Conservation (phyloP, 2,329 filamentous ascomycete genomes). For the Monosporascus sp. region DNA sequence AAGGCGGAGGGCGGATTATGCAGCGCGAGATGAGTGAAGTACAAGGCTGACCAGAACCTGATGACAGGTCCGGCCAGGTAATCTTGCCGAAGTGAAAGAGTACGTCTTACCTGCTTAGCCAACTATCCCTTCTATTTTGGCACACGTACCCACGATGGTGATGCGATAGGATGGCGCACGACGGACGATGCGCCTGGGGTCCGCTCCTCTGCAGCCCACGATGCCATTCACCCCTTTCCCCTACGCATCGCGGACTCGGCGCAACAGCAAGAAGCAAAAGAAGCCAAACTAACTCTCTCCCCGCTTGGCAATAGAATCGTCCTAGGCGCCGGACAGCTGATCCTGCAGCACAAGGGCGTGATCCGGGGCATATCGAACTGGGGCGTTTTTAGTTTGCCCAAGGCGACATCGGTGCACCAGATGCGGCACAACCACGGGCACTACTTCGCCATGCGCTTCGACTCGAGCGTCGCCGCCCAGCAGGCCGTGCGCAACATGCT, state of each 20-base stretch:
- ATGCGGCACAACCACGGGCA: constrained; percentile 79
- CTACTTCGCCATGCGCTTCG: constrained; percentile 98
- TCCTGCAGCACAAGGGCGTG: constrained; percentile 81
- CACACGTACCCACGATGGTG: too few species aligned
- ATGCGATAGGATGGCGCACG: too few species aligned
- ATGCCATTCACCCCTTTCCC: too few species aligned
- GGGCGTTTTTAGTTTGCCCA: constrained; percentile 85
- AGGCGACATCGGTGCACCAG: constrained; percentile 73
- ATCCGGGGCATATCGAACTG: constrained; percentile 92
- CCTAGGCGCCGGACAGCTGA: constrained; percentile 72
- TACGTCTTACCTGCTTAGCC: constrained; percentile 40
- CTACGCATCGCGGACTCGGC: too few species aligned
- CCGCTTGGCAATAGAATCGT: constrained; percentile 61
- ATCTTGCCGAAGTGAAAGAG: constrained; percentile 90
- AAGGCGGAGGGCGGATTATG: too few species aligned
- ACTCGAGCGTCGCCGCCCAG: constrained; percentile 69
- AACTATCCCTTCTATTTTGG: too few species aligned
- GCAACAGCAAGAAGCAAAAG: too few species aligned
- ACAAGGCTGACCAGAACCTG: constrained; percentile 3
- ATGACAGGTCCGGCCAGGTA: constrained; percentile 81
- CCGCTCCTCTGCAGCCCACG: too few species aligned
- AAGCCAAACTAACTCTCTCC: not conserved
- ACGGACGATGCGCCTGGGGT: too few species aligned
- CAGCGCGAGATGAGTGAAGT: not conserved
- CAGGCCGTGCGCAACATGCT: constrained; percentile 69